These are phyloP conservation scores for Aspergillaceae sp. DNA, from an alignment of 2,329 filamentous ascomycete species.

Conservation along the genomic window DNA sequence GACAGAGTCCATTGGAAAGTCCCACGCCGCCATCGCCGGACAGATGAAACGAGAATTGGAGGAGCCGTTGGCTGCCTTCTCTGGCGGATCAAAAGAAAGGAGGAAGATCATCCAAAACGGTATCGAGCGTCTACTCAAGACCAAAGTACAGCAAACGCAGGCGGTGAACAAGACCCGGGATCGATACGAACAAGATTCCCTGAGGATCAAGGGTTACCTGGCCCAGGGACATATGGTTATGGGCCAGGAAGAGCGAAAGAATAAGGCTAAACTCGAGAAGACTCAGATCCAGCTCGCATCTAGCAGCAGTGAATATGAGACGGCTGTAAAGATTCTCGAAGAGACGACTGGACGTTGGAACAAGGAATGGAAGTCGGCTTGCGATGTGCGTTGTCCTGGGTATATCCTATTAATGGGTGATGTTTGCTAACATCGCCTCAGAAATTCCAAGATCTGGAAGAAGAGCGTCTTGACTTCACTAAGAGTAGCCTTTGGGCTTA, in stretches of 20 bases:
- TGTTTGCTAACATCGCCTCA: constrained; percentile 31
- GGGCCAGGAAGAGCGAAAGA: constrained; percentile 97
- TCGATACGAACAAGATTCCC: constrained; percentile 91
- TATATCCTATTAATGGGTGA: neutral
- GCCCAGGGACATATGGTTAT: constrained; percentile 99
- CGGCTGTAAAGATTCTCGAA: constrained; percentile 83
- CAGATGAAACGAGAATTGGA: constrained; percentile 97
- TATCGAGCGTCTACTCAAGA: constrained; percentile 88
- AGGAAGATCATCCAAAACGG: constrained; percentile 92
- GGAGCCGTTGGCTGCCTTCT: constrained; percentile 83
- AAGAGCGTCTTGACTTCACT: constrained; percentile 91
- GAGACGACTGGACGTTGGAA: constrained; percentile 96
- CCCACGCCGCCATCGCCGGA: constrained; percentile 77
- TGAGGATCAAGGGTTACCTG: constrained; percentile 97
- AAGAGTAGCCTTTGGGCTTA: constrained; percentile 98
- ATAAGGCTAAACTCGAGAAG: constrained; percentile 97
- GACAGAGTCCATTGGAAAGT: constrained; percentile 86
- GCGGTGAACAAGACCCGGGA: constrained; percentile 93
- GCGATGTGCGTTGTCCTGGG: constrained; percentile 50
- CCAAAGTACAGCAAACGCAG: constrained; percentile 84
- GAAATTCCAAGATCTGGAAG: constrained; percentile 98
- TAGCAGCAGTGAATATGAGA: constrained; percentile 88
- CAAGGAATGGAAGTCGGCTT: constrained; percentile 93
- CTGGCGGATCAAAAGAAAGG: constrained; percentile 90
- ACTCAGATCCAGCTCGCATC: constrained; percentile 90